Conservation (phyloP, 768 basidiomycete genomes). For the Rhizopogon roseolus region DNA sequence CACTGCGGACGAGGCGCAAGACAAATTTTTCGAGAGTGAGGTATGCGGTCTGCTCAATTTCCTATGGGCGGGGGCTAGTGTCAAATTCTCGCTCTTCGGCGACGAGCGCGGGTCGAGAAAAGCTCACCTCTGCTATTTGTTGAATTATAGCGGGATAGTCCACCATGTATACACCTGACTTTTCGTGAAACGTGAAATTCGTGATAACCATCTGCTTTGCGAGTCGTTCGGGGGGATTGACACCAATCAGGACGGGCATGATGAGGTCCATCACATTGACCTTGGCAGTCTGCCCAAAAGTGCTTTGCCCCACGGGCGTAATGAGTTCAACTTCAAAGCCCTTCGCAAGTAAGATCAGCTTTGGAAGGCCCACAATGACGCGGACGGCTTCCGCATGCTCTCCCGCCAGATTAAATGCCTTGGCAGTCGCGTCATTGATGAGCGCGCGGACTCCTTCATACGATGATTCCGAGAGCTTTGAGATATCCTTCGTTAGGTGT, state of each 20-base stretch:
- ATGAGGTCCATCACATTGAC: conserved; percentile 42
- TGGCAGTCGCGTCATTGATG: conserved; percentile 30
- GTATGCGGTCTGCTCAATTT: conserved; percentile 44
- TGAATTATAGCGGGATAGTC: conserved; percentile 35
- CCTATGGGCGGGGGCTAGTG: conserved; percentile 25
- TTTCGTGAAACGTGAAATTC: conserved; percentile 43
- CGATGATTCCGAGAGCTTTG: conserved; percentile 14
- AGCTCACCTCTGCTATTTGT: conserved; percentile 21
- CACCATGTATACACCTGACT: conserved; percentile 15
- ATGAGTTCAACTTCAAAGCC: conserved; percentile 38
- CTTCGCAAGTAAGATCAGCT: conserved; percentile 47
- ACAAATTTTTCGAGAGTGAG: conserved; percentile 61
- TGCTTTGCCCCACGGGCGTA: conserved; percentile 4
- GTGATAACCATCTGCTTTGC: conserved; percentile 60
- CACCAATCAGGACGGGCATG: conserved; percentile 58
- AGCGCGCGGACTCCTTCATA: conserved; percentile 29
- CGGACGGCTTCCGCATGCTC: conserved; percentile 32
- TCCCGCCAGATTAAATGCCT: conserved; percentile 35
- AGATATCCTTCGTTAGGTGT: conserved; percentile 47
- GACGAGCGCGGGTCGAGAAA: background rate
- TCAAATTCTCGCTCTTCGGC: background rate
- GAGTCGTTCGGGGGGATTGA: conserved; percentile 64
- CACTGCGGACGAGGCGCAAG: conserved; percentile 37
- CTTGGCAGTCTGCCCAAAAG: conserved; percentile 13
- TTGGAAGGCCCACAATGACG: conserved; percentile 40